A percentile compares a stretch with the other conserved stretches of the same genome.
Conservation (phyloP, 495 filamentous ascomycete genomes). For the Chaetomium tenue region DNA sequence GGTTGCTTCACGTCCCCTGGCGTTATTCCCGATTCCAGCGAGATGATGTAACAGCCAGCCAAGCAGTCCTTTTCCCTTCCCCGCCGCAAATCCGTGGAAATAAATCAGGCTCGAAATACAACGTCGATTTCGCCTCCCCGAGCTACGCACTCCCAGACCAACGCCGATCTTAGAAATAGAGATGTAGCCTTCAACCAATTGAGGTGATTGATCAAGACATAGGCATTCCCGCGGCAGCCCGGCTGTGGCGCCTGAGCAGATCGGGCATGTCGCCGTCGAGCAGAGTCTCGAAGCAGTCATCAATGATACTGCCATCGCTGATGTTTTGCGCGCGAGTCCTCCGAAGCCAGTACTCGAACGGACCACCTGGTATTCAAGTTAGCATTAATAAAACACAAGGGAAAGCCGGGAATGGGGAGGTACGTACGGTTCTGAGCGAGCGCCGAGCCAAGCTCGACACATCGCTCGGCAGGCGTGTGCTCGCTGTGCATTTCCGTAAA, state of each 20-base stretch:
- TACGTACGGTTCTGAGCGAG: constrained; percentile 39
- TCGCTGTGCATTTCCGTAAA: constrained; percentile 47
- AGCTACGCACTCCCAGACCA: not conserved
- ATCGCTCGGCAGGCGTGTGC: constrained; percentile 39
- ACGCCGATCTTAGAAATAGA: not conserved
- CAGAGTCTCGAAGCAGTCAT: constrained; percentile 36
- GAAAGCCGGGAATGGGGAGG: not conserved
- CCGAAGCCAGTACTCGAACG: constrained; percentile 49
- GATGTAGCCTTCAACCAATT: not conserved
- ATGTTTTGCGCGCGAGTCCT: constrained; percentile 39
- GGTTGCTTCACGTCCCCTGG: too few species aligned
- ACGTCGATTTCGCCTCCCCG: not conserved
- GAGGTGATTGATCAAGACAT: not conserved
- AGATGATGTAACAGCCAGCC: too few species aligned
- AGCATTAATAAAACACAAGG: not conserved
- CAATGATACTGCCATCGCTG: constrained; percentile 32
- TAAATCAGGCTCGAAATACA: not conserved
- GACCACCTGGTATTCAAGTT: constrained; percentile 37
- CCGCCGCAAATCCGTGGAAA: too few species aligned
- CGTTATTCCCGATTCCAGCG: too few species aligned
- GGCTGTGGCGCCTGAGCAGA: constrained; percentile 36
- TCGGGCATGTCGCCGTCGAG: constrained; percentile 37
- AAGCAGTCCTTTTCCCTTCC: too few species aligned
- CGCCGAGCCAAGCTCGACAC: constrained; percentile 42
- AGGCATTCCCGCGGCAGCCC: constrained; percentile 36